These are phyloP conservation scores for Candida tammaniensis DNA, from an alignment of 805 yeast species.

Conservation along the genomic window DNA sequence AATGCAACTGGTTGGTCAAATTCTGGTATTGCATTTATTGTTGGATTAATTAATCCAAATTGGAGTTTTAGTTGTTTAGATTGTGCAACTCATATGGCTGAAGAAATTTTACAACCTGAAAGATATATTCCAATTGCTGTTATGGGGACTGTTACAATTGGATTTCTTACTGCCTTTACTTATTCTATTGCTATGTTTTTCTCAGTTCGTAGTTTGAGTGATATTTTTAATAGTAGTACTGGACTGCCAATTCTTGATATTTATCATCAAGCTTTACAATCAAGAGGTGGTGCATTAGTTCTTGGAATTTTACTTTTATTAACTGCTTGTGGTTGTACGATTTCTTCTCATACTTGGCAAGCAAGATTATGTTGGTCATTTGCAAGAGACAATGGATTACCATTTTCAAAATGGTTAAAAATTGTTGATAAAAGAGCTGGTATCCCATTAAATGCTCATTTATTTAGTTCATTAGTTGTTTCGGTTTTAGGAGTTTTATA, in stretches of 20 bases:
- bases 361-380: slow-evolving; percentile 44
- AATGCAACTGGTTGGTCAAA: slow-evolving; percentile 27
- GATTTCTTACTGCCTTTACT: slow-evolving; percentile 36
- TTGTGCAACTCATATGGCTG: slow-evolving; percentile 41
- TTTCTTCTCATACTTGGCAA: slow-evolving; percentile 43
- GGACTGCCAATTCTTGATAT: slow-evolving; percentile 42
- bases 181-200: slow-evolving; percentile 42
- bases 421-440: slow-evolving; percentile 36
- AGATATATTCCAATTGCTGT: slow-evolving; percentile 39
- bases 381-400: slow-evolving; percentile 43
- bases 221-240: slow-evolving; percentile 24
- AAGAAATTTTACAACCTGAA: slow-evolving; percentile 37
- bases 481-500: slow-evolving; percentile 35
- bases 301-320: slow-evolving; percentile 32
- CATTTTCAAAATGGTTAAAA: slow-evolving; percentile 38
- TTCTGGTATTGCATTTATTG: slow-evolving; percentile 35
- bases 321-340: slow-evolving; percentile 38
- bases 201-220: slow-evolving; percentile 30
- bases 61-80: slow-evolving; percentile 42
- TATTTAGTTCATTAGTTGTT: slow-evolving; percentile 31
- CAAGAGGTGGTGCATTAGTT: slow-evolving; percentile 34
- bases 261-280: slow-evolving; percentile 35
- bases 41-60: slow-evolving; percentile 37
- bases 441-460: slow-evolving; percentile 40
- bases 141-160: slow-evolving; percentile 39